These are phyloP conservation scores for Erysimum cheiranthoides DNA, from an alignment of 345 rosid species.

Conservation along the genomic window DNA sequence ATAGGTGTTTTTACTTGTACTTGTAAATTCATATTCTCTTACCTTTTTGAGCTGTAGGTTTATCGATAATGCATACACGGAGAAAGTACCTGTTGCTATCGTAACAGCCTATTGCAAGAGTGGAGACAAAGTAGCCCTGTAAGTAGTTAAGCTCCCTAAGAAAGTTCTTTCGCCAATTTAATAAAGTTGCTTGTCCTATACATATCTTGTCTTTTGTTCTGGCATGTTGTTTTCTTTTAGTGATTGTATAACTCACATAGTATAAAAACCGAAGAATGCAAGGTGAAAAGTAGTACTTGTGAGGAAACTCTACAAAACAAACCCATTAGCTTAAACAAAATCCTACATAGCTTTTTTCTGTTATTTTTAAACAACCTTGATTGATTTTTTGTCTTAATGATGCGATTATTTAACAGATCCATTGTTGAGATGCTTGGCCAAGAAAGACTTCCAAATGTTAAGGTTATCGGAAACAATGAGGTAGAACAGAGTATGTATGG, in stretches of 20 bases:
- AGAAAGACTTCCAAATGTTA: slow-evolving; percentile 65
- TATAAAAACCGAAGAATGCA: not conserved
- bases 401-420: slow-evolving; percentile 51
- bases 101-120: slow-evolving; percentile 68
- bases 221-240: not conserved
- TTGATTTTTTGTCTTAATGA: not conserved
- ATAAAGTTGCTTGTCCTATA: not conserved
- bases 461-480: slow-evolving; percentile 71
- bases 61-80: slow-evolving; percentile 65
- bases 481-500: slow-evolving; percentile 78
- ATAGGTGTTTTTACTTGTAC: not conserved
- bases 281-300: not conserved
- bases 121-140: slow-evolving; percentile 85
- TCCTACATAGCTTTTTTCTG: not conserved
- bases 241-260: not conserved
- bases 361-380: not conserved
- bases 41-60: slow-evolving; percentile 60
- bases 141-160: slow-evolving; percentile 26
- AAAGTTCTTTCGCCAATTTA: slow-evolving; percentile 5
- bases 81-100: slow-evolving; percentile 70
- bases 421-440: slow-evolving; percentile 77
- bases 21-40: not conserved
- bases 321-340: not conserved
- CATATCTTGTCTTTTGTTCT: not conserved
- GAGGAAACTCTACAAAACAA: slow-evolving; percentile 1